These are phyloP conservation scores for Pezicula neosporulosa DNA, from an alignment of 2,329 filamentous ascomycete genomes.

Conservation along the genomic window DNA sequence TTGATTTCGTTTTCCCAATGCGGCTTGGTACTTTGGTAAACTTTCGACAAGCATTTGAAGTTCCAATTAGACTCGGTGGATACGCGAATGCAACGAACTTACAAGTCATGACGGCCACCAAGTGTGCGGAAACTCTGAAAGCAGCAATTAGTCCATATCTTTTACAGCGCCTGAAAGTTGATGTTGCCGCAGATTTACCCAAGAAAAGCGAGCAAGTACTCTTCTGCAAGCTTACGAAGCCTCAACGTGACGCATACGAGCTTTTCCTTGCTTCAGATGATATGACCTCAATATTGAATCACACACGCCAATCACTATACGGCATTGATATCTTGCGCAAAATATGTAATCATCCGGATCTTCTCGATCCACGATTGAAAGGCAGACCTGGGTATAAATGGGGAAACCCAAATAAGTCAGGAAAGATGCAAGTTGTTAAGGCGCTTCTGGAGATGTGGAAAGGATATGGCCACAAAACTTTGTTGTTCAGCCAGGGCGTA, in stretches of 20 bases:
- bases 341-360: constrained; percentile 95
- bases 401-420: constrained; percentile 75
- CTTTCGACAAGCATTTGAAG: constrained; percentile 88
- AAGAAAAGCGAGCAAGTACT: constrained; percentile 96
- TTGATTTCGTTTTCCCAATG: constrained; percentile 98
- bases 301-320: constrained; percentile 75
- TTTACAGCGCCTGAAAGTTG: constrained; percentile 85
- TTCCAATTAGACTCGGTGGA: constrained; percentile 88
- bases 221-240: constrained; percentile 85
- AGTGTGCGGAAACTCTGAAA: constrained; percentile 90
- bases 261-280: constrained; percentile 79
- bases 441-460: constrained; percentile 86
- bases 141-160: constrained; percentile 92
- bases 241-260: constrained; percentile 78
- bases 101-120: constrained; percentile 90
- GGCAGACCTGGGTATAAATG: constrained; percentile 67
- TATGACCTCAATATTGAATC: constrained; percentile 76
- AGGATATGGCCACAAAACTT: constrained; percentile 77
- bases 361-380: constrained; percentile 60
- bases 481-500: constrained; percentile 89
- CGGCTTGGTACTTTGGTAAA: constrained; percentile 86
- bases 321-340: constrained; percentile 92
- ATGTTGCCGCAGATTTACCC: constrained; percentile 89
- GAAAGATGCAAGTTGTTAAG: constrained; percentile 94
- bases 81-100: constrained; percentile 94